phyloP scores from a whole-genome alignment of 164 flowering plant genomes.

The Cinnamomum chago region DNA sequence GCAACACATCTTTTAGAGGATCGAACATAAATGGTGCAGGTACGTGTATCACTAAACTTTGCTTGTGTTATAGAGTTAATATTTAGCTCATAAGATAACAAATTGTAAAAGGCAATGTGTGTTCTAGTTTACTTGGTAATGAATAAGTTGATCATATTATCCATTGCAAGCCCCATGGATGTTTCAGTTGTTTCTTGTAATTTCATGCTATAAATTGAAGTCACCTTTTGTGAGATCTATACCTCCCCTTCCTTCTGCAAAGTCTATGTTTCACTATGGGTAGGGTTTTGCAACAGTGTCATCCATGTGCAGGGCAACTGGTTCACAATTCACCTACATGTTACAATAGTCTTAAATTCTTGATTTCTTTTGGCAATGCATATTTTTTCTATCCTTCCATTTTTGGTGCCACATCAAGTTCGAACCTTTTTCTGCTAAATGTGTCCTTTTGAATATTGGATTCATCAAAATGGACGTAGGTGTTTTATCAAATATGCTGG shows the following conservation, averaged over 20 bases:
- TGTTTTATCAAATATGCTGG: background rate
- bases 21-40: conserved; percentile 83
- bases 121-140: background rate
- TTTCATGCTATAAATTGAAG: background rate
- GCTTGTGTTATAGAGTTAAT: background rate
- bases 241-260: background rate
- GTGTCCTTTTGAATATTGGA: background rate
- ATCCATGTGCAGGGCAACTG: background rate
- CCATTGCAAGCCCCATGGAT: background rate
- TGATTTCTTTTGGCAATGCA: background rate
- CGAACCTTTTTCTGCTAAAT: background rate
- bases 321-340: background rate
- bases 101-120: background rate
- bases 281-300: too few species aligned
- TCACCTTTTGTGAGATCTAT: background rate
- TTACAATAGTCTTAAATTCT: background rate
- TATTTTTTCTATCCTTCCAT: too few species aligned
- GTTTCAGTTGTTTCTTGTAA: background rate
- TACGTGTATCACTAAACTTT: conserved; percentile 19
- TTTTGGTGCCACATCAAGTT: background rate
- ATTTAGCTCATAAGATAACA: background rate
- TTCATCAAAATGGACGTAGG: background rate
- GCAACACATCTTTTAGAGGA: conserved; percentile 92
- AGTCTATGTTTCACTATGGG: background rate
- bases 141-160: too few species aligned